A percentile compares a stretch with the other conserved stretches of the same genome.
Evolutionary conservation across 2,329 filamentous ascomycete genomes (phyloP).

Genomic region (Dactylellina haptotyla): DNA sequence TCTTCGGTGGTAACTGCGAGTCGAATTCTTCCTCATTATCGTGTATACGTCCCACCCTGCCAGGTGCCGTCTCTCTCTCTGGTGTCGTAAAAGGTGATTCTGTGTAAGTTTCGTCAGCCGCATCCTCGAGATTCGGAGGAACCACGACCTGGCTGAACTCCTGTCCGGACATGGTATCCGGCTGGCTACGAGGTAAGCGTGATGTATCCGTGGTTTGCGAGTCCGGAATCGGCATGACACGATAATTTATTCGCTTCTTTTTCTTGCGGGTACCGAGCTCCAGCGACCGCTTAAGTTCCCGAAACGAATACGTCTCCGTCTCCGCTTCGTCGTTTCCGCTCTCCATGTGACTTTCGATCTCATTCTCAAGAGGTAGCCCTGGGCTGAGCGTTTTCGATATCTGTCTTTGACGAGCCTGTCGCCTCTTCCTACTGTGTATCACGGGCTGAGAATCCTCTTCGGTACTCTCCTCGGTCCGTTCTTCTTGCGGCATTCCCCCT

Average conservation of each 20-base stretch:
- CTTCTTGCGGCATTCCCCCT: background rate
- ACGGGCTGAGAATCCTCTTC: slow-evolving; percentile 37
- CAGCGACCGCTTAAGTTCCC: slow-evolving; percentile 16
- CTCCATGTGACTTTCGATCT: slow-evolving; percentile 1
- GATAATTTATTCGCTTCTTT: background rate
- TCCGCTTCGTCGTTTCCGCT: slow-evolving; percentile 17
- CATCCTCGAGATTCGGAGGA: slow-evolving; percentile 31
- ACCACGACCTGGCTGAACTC: slow-evolving; percentile 19
- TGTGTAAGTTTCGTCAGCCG: slow-evolving; percentile 29
- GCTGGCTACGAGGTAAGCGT: background rate
- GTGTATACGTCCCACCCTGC: background rate
- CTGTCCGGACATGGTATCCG: background rate
- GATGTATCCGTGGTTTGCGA: slow-evolving; percentile 12
- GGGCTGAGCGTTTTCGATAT: slow-evolving; percentile 26
- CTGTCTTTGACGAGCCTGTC: slow-evolving; percentile 1
- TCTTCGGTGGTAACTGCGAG: background rate
- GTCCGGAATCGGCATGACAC: background rate
- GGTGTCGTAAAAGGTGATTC: slow-evolving; percentile 11
- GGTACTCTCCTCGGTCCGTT: slow-evolving; percentile 2
- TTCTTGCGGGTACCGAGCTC: slow-evolving; percentile 26
- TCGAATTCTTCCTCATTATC: background rate
- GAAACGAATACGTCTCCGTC: background rate
- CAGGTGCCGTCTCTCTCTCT: slow-evolving; percentile 7
- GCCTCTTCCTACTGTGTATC: background rate
- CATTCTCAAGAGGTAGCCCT: background rate